Evolutionary conservation across 495 filamentous ascomycete species (phyloP), one percentile per base, ranked within the genome.

Genomic region (Hypoxylon perforatum): DNA sequence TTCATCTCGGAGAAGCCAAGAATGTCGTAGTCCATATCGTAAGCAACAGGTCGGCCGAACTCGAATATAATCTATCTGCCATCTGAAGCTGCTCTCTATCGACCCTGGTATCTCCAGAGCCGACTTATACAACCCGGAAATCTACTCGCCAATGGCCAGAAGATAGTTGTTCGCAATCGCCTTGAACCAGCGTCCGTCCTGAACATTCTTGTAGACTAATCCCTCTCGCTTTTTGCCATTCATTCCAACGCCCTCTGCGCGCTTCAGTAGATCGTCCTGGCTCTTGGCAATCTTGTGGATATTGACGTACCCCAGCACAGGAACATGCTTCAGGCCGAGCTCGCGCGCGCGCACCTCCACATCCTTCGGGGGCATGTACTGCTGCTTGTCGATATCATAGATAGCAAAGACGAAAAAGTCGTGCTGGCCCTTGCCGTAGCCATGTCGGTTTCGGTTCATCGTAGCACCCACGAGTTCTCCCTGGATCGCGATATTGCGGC

Each of bases 111-210:
- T n/a, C n/a, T n/a, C n/a, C n/a, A n/a, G n/a, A n/a, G n/a, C n/a
- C n/a, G n/a, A n/a, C n/a, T n/a, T n/a, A n/a, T n/a, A n/a, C n/a
- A n/a, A n/a, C n/a, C n/a, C n/a, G n/a, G n/a, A n/a, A 3, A 28
- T 28, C 12, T 11, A 38, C 35, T 38, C 35, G 9, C 35, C 35
- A 10, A 5, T 3, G 4, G 3, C 12, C 35, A 59, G 28, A 8
- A 50, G 44, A 22, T 47, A 59, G n/a, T 35, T 19, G n/a, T 49
- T 47, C n/a, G 30, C 36, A 10, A 30, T 18, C n/a, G 71, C 73
- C 63, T 78, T 76, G 63, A 75, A 78, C 59, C 66, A 73, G 0
- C 73, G 52, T 0, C 64, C 69, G n/a, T 75, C 72, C 0, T 4
- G 10, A n/a, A 36, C 49, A 21, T 61, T 68, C 63, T 75, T 76